Percentiles rank a stretch among this genome's conserved stretches.
phyloP scores from a whole-genome alignment of 768 basidiomycete genomes.

The Suillus clintonianus region DNA sequence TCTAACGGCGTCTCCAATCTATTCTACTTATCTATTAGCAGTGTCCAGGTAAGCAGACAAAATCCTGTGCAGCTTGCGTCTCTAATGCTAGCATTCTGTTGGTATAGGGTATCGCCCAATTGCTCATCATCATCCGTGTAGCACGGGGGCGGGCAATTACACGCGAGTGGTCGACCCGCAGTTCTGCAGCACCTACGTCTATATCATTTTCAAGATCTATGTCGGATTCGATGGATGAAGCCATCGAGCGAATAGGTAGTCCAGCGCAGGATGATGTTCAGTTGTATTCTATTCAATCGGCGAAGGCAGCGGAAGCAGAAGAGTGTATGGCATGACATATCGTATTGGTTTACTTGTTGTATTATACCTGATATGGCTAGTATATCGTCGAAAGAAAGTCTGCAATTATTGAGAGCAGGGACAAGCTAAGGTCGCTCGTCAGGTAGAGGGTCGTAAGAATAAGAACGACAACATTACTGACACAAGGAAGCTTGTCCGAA shows the following conservation, averaged over 20 bases:
- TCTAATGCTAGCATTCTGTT: neutral
- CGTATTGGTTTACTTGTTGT: neutral
- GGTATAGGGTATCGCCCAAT: constrained; percentile 33
- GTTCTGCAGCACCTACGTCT: neutral
- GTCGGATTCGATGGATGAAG: neutral
- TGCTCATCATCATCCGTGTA: constrained; percentile 39
- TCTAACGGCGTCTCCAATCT: constrained; percentile 27
- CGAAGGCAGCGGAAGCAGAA: neutral
- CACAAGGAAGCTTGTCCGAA: no score
- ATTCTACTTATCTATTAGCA: constrained; percentile 32
- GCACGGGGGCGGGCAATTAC: constrained; percentile 28
- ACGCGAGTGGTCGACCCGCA: neutral
- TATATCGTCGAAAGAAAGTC: neutral
- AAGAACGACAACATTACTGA: no score
- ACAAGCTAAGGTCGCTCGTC: no score
- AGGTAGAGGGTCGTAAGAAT: no score
- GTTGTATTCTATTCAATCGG: neutral
- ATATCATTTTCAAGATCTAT: neutral
- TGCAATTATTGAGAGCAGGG: no score
- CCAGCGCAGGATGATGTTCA: neutral
- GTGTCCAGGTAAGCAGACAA: constrained; percentile 27
- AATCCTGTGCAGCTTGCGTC: neutral
- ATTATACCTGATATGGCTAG: neutral
- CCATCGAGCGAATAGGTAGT: neutral
- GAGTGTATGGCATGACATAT: neutral